Evolutionary conservation across 805 yeast genomes (phyloP).

Genomic region (Saccharomycopsis lassenensis): DNA sequence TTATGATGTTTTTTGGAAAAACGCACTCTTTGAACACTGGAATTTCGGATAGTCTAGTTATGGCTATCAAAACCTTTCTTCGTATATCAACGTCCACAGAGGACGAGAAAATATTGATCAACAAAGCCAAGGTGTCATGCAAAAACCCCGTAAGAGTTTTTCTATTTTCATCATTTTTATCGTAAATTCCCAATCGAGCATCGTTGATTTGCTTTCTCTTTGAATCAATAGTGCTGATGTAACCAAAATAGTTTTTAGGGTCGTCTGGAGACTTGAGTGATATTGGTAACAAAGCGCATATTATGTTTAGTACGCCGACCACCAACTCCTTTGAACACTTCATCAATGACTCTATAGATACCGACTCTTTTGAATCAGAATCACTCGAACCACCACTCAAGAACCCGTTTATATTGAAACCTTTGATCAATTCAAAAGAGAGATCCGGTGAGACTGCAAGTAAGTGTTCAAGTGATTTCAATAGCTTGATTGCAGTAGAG

Average conservation of each 20-base stretch:
- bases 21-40: slow-evolving; percentile 23
- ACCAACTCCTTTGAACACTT: slow-evolving; percentile 61
- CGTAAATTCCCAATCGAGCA: slow-evolving; percentile 22
- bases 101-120: slow-evolving; percentile 58
- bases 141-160: slow-evolving; percentile 28
- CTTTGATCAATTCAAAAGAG: slow-evolving; percentile 35
- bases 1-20: slow-evolving; percentile 18
- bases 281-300: slow-evolving; percentile 49
- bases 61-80: slow-evolving; percentile 40
- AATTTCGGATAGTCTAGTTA: slow-evolving; percentile 23
- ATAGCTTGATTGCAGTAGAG: slow-evolving; percentile 11
- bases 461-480: slow-evolving; percentile 32
- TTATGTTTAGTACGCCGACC: slow-evolving; percentile 40
- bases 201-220: slow-evolving; percentile 22
- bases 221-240: neutral
- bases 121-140: slow-evolving; percentile 36
- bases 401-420: slow-evolving; percentile 36
- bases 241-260: neutral
- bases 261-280: neutral
- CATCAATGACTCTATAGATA: slow-evolving; percentile 62
- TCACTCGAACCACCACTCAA: slow-evolving; percentile 39
- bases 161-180: slow-evolving; percentile 18
- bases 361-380: slow-evolving; percentile 11
- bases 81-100: slow-evolving; percentile 60
- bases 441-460: slow-evolving; percentile 33